Conservation (phyloP, 2,329 filamentous ascomycete species). For the Colletotrichum somersetense region DNA sequence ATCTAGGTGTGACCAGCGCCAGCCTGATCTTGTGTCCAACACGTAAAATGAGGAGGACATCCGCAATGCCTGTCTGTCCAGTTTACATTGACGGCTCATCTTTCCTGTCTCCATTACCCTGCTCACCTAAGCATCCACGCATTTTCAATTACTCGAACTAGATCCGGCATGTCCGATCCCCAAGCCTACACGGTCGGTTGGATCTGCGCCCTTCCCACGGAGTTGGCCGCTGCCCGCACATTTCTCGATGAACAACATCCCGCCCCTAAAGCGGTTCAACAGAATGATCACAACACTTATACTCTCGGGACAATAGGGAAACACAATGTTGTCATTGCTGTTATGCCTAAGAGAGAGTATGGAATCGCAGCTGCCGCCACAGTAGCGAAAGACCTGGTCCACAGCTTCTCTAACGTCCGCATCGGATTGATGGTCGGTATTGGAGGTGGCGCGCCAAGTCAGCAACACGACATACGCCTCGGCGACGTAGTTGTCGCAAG, state of each 20-base stretch:
- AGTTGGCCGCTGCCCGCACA: too few relatives aligned
- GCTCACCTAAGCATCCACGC: too few relatives aligned
- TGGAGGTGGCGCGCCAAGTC: conserved; percentile 19
- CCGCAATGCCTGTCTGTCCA: not conserved
- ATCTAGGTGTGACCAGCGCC: conserved; percentile 2
- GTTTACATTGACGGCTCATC: too few relatives aligned
- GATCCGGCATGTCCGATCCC: too few relatives aligned
- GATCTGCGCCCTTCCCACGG: too few relatives aligned
- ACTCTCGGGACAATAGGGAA: conserved; percentile 48
- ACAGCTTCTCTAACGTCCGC: conserved; percentile 27
- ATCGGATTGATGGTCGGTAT: conserved; percentile 32
- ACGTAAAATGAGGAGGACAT: not conserved
- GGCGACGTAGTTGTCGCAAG: conserved; percentile 37
- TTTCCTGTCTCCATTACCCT: too few relatives aligned
- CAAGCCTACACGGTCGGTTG: too few relatives aligned
- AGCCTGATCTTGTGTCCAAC: conserved; percentile 10
- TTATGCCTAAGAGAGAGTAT: too few relatives aligned
- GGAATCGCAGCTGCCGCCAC: too few relatives aligned
- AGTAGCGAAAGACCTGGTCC: conserved; percentile 15
- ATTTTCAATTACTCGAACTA: too few relatives aligned
- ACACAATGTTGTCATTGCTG: conserved; percentile 53
- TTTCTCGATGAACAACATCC: too few relatives aligned
- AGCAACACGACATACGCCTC: conserved; percentile 27
- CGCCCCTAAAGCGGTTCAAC: too few relatives aligned
- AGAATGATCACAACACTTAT: conserved; percentile 48